Evolutionary conservation across 208 protist species (phyloP), one percentile per base, ranked within the genome.

Genomic region (Trichomonas tenax): DNA sequence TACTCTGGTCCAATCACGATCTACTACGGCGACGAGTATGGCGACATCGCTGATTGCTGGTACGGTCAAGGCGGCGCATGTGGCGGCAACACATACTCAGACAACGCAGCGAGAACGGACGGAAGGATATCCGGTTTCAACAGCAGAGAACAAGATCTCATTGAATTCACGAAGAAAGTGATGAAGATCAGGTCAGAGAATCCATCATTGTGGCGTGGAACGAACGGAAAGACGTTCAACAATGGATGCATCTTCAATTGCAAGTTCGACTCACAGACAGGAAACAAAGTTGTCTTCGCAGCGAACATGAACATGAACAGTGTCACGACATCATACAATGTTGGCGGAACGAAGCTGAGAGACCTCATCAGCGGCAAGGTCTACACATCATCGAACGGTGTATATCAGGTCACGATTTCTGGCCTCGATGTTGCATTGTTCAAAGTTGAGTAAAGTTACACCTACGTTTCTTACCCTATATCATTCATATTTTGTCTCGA

Each of bases 1-100:
- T 93, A 93, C 36, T 58, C 44, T 21, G 86, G 86, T 11, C 86
- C 86, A 93, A 51, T 93, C 3, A 93, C 86, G 17, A 48, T 93
- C 15, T 93, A 93, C 36, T 93, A 93, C 15, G 86, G 86, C 38
- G 86, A 93, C 51, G 86, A 93, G 51, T 17, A 48, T 93, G 86
- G 86, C n/a, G 86, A 93, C 26, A 93, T 93, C 17, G 86, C 36
- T 38, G 86, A 93, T 0, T 93, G 86, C 44, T 93, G 86, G 86
- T 51, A 48, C 15, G 44, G 44, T 9, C 0, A 45, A 46, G 81
- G 81, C 2, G 81, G 40, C 9, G 4, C 40, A 44, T 93, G 86
- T 10, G 44, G 44, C 2, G 40, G 40, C 40, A 40, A 34, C 44
- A 51, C n/a, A 40, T 48, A n/a, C 26, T 15, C 3, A 38, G 86